Percentiles rank a stretch among this genome's conserved stretches.
These are phyloP conservation scores for Cyberlindnera samutprakarnensis DNA, from an alignment of 805 yeast genomes.

Conservation along the genomic window DNA sequence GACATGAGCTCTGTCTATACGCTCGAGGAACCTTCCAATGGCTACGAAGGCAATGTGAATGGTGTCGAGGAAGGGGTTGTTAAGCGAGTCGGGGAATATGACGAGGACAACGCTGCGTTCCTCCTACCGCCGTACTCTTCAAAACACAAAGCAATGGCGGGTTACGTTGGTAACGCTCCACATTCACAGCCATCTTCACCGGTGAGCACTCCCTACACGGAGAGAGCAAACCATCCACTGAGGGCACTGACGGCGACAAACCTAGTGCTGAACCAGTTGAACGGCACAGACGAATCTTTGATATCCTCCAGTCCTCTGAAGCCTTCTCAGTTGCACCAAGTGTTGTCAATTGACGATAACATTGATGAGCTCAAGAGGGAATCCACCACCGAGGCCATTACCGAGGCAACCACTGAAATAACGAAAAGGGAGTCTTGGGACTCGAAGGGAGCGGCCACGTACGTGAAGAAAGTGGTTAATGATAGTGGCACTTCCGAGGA, in stretches of 20 bases:
- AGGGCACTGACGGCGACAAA: conserved; percentile 21
- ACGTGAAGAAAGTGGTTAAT: conserved; percentile 37
- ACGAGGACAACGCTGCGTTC: too few species aligned
- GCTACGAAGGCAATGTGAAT: too few species aligned
- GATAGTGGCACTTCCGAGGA: conserved; percentile 43
- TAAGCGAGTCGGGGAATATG: too few species aligned
- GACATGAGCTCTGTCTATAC: conserved; percentile 14
- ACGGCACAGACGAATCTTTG: conserved; percentile 19
- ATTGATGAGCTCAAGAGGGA: too few species aligned
- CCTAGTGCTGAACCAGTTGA: conserved; percentile 16
- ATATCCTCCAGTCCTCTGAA: conserved; percentile 10
- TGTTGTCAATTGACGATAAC: too few species aligned
- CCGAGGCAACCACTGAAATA: background rate
- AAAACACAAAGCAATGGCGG: background rate
- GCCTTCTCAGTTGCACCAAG: conserved; percentile 4
- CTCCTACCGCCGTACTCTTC: conserved; percentile 1
- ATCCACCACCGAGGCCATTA: too few species aligned
- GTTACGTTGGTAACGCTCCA: conserved; percentile 3
- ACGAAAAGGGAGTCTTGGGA: conserved; percentile 7
- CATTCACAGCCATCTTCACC: conserved; percentile 19
- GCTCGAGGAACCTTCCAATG: too few species aligned
- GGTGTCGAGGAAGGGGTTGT: too few species aligned
- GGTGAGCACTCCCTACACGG: conserved; percentile 16
- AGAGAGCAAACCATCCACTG: conserved; percentile 19
- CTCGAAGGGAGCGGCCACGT: conserved; percentile 51